Conservation (phyloP, 1,284 basidiomycete species). For the Ustilago esculenta region DNA sequence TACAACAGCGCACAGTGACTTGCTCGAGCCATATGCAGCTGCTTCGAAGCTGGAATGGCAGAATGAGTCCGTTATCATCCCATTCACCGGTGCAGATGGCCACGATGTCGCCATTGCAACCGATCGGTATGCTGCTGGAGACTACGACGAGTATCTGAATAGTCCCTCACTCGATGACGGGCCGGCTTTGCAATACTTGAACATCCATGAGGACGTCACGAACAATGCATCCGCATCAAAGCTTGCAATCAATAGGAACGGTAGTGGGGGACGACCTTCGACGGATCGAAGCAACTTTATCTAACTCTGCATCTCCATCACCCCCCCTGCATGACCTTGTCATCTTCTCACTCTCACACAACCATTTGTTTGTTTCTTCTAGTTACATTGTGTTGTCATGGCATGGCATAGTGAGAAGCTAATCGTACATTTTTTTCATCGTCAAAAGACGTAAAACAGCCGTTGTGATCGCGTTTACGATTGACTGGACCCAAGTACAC, state of each 20-base stretch:
- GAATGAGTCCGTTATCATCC: not conserved
- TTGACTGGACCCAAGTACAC: conserved; percentile 17
- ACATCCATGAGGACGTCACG: not conserved
- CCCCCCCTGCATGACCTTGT: no score
- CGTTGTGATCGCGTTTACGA: not conserved
- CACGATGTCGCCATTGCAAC: not conserved
- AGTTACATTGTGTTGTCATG: no score
- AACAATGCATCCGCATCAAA: not conserved
- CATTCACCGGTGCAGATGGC: not conserved
- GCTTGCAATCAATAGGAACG: not conserved
- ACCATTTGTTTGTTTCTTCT: no score
- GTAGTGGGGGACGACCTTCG: conserved; percentile 4
- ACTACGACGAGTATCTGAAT: not conserved
- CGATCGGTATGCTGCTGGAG: not conserved
- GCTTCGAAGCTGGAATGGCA: no score
- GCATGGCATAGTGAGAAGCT: no score
- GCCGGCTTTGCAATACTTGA: not conserved
- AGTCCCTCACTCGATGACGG: not conserved
- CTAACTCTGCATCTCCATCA: not conserved
- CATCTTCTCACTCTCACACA: no score
- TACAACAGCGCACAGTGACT: not conserved
- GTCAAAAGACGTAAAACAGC: no score
- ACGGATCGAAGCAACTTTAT: conserved; percentile 25
- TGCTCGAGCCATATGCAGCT: no score
- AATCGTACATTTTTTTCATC: not conserved